Conservation (phyloP, 768 basidiomycete genomes). For the Tremella fuciformis region DNA sequence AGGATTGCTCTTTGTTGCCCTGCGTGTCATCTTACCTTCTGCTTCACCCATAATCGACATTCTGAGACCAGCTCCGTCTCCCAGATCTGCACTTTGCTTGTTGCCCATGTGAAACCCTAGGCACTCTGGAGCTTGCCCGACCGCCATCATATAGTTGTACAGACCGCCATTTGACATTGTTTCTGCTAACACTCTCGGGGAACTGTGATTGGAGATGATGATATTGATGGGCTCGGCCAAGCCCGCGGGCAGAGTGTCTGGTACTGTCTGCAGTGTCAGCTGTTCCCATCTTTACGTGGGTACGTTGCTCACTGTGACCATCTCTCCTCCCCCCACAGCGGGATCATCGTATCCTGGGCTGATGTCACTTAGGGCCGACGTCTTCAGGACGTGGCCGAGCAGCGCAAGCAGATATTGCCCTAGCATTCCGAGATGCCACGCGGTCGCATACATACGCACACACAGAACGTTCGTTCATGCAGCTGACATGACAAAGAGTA, state of each 20-base stretch:
- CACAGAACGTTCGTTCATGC: too few relatives aligned
- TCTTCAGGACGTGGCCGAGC: too few relatives aligned
- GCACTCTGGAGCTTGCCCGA: constrained; percentile 25
- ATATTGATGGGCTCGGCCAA: constrained; percentile 28
- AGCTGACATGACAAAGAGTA: too few relatives aligned
- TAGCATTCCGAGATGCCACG: too few relatives aligned
- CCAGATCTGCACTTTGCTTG: constrained; percentile 19
- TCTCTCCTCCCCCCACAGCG: constrained; percentile 5
- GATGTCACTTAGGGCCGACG: too few relatives aligned
- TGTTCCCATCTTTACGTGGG: not conserved
- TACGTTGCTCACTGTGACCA: constrained; percentile 19
- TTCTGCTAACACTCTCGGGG: constrained; percentile 18
- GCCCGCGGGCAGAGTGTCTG: constrained; percentile 12
- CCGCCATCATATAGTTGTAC: constrained; percentile 24
- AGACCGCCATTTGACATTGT: constrained; percentile 21
- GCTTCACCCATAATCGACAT: constrained; percentile 16
- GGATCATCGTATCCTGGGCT: constrained; percentile 14
- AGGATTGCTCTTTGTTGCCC: constrained; percentile 22
- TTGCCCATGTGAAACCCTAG: constrained; percentile 22
- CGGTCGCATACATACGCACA: too few relatives aligned
- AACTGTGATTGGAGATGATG: constrained; percentile 22
- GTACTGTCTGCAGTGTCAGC: constrained; percentile 6
- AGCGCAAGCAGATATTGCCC: too few relatives aligned
- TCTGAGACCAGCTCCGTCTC: constrained; percentile 18
- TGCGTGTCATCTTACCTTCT: constrained; percentile 8